These are phyloP conservation scores for Diutina ranongensis DNA, from an alignment of 1,139 yeast genomes.

Conservation along the genomic window DNA sequence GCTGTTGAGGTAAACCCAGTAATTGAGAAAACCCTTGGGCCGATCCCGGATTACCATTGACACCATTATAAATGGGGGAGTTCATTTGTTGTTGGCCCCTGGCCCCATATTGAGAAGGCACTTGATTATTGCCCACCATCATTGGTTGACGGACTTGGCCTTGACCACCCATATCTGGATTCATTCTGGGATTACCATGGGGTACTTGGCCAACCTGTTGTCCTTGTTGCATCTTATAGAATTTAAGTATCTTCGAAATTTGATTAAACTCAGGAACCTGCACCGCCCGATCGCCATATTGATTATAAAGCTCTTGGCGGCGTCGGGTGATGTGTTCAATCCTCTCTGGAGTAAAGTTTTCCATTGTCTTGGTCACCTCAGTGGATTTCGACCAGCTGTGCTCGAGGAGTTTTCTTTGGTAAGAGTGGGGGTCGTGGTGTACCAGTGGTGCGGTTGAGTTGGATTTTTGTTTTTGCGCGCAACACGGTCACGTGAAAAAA, in stretches of 20 bases:
- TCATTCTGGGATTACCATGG: constrained; percentile 3
- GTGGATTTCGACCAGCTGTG: neutral
- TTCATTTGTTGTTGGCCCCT: neutral
- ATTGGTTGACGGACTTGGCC: constrained; percentile 6
- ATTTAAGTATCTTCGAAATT: constrained; percentile 42
- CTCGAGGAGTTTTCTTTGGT: too few species aligned
- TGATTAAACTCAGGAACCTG: constrained; percentile 52
- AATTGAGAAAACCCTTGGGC: neutral
- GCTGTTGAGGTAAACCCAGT: neutral
- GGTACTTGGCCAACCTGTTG: constrained; percentile 16
- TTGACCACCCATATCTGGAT: constrained; percentile 7
- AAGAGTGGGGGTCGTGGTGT: neutral
- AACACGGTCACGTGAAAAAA: neutral
- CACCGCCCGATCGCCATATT: constrained; percentile 54
- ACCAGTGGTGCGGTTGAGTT: neutral
- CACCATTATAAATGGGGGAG: neutral
- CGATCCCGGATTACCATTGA: neutral
- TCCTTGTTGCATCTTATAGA: constrained; percentile 17
- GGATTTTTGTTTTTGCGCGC: neutral
- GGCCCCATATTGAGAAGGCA: neutral
- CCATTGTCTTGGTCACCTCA: neutral
- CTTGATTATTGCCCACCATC: neutral
- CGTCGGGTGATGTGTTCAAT: constrained; percentile 35
- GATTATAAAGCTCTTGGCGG: constrained; percentile 52
- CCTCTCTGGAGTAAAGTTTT: constrained; percentile 22